Base-by-base conservation (phyloP, 768 basidiomycete genomes). In the Agrocybe praecox region DNA sequence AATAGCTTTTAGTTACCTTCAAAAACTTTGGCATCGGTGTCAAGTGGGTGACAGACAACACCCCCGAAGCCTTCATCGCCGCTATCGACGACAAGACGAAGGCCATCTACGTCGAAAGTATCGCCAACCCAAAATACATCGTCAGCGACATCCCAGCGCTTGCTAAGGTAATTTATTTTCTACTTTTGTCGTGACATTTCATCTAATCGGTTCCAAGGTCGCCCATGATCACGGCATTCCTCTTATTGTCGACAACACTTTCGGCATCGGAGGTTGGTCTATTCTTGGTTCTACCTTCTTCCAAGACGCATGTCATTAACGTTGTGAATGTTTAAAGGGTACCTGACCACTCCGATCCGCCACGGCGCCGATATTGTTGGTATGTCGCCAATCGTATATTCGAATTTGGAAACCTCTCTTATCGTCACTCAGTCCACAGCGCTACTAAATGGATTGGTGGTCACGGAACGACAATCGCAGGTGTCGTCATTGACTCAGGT, bases 391-490 rank as follows among this genome's bases (percentile, higher is more conserved):
- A 14, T 9, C 0, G 32, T n/a, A 29, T 49, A 36, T 6, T 8
- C 15, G 23, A 29, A 32, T 19, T 8, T 24, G n/a, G n/a, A n/a
- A 0, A 10, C 32, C 14, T 53, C 6, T 26, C 45, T 21, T 19
- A 21, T 7, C 32, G 15, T 18, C 4, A 9, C 22, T 46, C 36
- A 78, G 86, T 91, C 17, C 86, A 92, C 67, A 88, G 86, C 49
- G 88, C 88, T 0, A 92, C 91, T 1, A 92, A 94, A 65, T 94
- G 91, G 92, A 91, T 92, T 32, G 86, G 88, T 12, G 87, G 88
- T 0, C 89, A 91, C 58, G 90, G 92, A 26, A 92, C 86, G 0
- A 89, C 88, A 21, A 89, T 94, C 46, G 90, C 79, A 4, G 92
- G 91, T 42, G 83, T 91, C 24, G 74, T 94, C 56, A 70, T 93